A percentile compares a stretch with the other conserved stretches of the same genome.
phyloP scores from a whole-genome alignment of 768 basidiomycete species.

The Termitomyces sp. region DNA sequence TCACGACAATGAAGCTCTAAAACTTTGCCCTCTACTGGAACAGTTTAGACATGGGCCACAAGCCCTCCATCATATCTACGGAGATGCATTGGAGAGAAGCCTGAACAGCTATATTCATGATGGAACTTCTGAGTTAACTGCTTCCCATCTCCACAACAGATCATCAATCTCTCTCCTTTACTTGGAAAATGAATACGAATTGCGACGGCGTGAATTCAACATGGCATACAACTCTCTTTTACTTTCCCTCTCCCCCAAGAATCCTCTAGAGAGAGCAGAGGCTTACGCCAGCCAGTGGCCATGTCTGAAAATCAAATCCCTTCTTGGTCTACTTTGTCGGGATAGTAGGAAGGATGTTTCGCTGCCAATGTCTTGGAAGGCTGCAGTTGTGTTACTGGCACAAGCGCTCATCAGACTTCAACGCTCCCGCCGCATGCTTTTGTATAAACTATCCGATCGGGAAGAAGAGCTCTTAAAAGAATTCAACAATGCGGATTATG shows the following conservation, averaged over 20 bases:
- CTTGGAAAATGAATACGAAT: slow-evolving; percentile 1
- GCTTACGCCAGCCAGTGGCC: slow-evolving; percentile 32
- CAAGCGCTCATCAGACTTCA: slow-evolving; percentile 29
- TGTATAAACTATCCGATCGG: slow-evolving; percentile 11
- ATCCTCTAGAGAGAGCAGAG: slow-evolving; percentile 5
- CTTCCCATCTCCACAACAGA: neutral
- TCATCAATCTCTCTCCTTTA: neutral
- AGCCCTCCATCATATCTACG: neutral
- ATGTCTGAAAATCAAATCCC: slow-evolving; percentile 22
- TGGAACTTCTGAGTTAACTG: too few relatives aligned
- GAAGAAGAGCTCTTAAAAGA: slow-evolving; percentile 29
- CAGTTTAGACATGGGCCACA: neutral
- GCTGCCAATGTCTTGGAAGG: slow-evolving; percentile 23
- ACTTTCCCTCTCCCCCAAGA: slow-evolving; percentile 1
- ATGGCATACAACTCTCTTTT: neutral
- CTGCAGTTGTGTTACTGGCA: slow-evolving; percentile 24
- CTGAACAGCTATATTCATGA: neutral
- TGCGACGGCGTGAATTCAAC: neutral
- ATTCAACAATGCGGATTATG: slow-evolving; percentile 14
- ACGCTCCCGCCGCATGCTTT: neutral
- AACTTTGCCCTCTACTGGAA: neutral
- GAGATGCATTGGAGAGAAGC: neutral
- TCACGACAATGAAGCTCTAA: neutral
- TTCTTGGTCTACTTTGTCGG: slow-evolving; percentile 29
- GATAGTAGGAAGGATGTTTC: slow-evolving; percentile 19